phyloP scores from a whole-genome alignment of 352 stramenopile genomes.

The Phytophthora pini region DNA sequence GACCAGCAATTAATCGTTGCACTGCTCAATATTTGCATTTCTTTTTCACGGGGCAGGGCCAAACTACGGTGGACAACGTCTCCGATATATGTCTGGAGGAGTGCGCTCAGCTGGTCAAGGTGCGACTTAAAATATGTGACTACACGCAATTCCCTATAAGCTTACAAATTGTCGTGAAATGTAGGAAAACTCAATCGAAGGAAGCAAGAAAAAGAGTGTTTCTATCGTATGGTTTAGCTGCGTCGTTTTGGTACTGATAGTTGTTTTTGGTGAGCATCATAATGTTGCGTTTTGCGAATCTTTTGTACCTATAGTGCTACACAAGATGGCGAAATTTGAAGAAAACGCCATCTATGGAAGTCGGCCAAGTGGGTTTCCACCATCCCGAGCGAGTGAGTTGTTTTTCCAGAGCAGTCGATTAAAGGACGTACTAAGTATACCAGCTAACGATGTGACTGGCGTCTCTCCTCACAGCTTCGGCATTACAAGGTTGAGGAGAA shows the following conservation, averaged over 20 bases:
- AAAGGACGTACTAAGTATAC: neutral
- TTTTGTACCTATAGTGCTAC: conserved; percentile 72
- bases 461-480: conserved; percentile 51
- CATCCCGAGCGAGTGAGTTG: conserved; percentile 64
- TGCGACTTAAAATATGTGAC: conserved; percentile 16
- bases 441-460: neutral
- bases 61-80: conserved; percentile 81
- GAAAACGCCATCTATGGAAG: conserved; percentile 91
- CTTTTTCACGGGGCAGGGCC: conserved; percentile 41
- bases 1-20: neutral
- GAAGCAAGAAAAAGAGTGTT: conserved; percentile 92
- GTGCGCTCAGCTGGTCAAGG: conserved; percentile 93
- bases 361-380: conserved; percentile 90
- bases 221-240: conserved; percentile 57
- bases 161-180: neutral
- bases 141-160: neutral
- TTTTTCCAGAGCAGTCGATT: no score
- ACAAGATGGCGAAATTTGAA: conserved; percentile 94
- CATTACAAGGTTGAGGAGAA: conserved; percentile 83
- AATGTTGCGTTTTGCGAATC: neutral
- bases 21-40: neutral
- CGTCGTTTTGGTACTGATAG: no score
- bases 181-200: conserved; percentile 94
- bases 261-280: neutral
- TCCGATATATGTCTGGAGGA: conserved; percentile 86